These are phyloP conservation scores for Russula ochroleuca DNA, from an alignment of 768 basidiomycete species.

Conservation along the genomic window DNA sequence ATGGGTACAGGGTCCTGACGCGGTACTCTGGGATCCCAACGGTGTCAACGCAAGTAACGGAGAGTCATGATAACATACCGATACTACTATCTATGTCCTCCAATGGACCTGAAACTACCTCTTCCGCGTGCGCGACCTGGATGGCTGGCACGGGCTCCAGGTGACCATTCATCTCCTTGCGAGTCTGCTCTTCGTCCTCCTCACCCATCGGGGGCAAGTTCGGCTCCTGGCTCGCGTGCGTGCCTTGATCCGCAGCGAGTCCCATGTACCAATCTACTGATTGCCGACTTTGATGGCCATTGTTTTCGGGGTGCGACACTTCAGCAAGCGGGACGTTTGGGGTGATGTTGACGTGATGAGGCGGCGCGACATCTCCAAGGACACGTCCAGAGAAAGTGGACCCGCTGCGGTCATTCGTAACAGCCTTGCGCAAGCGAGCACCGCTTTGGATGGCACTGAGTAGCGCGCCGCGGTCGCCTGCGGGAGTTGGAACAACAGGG, in stretches of 20 bases:
- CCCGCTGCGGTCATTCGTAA: constrained; percentile 79
- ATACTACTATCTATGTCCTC: constrained; percentile 66
- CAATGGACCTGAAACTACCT: constrained; percentile 45
- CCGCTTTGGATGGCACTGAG: constrained; percentile 79
- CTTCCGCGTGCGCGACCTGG: constrained; percentile 46
- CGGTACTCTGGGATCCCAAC: constrained; percentile 50
- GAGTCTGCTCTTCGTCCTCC: constrained; percentile 55
- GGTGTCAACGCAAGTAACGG: constrained; percentile 14
- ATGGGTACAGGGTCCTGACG: constrained; percentile 78
- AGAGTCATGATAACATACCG: constrained; percentile 40
- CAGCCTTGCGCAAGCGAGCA: constrained; percentile 61
- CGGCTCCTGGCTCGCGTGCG: constrained; percentile 32
- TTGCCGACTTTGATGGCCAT: constrained; percentile 41
- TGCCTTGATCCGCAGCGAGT: constrained; percentile 68
- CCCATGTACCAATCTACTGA: constrained; percentile 91
- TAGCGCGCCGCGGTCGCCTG: constrained; percentile 59
- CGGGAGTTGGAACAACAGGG: constrained; percentile 35
- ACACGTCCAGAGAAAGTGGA: constrained; percentile 70
- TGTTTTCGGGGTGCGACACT: constrained; percentile 39
- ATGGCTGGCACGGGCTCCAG: constrained; percentile 50
- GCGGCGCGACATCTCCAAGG: constrained; percentile 67
- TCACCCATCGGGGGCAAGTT: constrained; percentile 52
- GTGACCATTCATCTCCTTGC: constrained; percentile 32
- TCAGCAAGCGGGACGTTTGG: constrained; percentile 42
- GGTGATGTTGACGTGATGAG: constrained; percentile 58